Evolutionary conservation across 768 basidiomycete species (phyloP), one percentile per base, ranked within the genome.

Genomic region (Terana coerulea): DNA sequence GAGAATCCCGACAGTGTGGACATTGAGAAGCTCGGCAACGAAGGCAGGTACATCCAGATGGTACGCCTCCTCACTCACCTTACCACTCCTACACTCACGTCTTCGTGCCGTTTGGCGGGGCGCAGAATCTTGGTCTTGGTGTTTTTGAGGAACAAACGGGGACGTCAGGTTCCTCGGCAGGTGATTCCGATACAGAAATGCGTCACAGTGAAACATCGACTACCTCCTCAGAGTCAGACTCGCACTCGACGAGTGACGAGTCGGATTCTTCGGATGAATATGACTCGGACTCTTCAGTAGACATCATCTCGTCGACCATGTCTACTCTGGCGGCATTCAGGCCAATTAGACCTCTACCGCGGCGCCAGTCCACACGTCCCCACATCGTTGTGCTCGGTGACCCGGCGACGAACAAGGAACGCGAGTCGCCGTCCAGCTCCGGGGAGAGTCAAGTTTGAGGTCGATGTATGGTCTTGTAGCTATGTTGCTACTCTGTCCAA

Each of bases 1-100:
- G 63, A 66, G 34, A 74, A 83, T 52, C 84, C 82, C 1, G 61
- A 64, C 15, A 83, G 80, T 57, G 69, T 88, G n/a, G 80, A 88
- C 59, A 86, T 90, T 34, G 88, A 90, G 64, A 73, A 83, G 51
- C 58, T 88, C 21, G 67, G 69, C 6, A 72, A 69, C 19, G 69
- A 69, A 15, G 41, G 34, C 30, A 30, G 31, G 25, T 57, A 57
- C 37, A 54, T 57, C 21, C 42, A 53, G 37, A 57, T 57, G 56
- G 56, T 57, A 19, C 33, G 49, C 41, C 26, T 36, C 17, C 15
- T 34, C 25, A 9, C 17, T 47, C 40, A 33, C 26, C 33, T 31
- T 46, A 10, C 45, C 45, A 17, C 36, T 37, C 41, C 10, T 25
- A 15, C 19, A 46, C 45, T 46, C 24, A 46, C 45, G 30, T n/a